These are phyloP conservation scores for Crithidia expoeki DNA, from an alignment of 208 protist genomes.

Conservation along the genomic window DNA sequence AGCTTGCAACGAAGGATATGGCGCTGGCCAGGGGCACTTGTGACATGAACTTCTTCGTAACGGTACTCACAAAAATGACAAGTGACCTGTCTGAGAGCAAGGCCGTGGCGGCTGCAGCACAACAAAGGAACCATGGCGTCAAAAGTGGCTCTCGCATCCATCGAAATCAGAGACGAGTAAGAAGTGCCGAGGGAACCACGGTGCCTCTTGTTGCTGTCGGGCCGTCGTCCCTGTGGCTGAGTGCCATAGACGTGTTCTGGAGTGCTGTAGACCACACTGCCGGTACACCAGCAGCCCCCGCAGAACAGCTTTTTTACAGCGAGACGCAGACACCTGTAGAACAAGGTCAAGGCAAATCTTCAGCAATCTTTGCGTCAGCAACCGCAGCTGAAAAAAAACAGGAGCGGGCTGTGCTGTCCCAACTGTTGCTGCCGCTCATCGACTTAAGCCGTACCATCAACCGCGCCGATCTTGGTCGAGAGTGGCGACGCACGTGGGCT, in stretches of 20 bases:
- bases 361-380: background rate
- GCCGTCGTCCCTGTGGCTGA: conserved; percentile 42
- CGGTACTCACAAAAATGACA: conserved; percentile 18
- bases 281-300: background rate
- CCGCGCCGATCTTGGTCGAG: conserved; percentile 46
- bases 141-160: background rate
- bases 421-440: conserved; percentile 58
- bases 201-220: background rate
- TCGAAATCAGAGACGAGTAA: background rate
- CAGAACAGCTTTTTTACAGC: background rate
- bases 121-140: background rate
- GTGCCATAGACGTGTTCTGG: conserved; percentile 70
- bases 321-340: background rate
- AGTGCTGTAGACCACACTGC: conserved; percentile 71
- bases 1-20: conserved; percentile 21
- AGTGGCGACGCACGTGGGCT: conserved; percentile 55
- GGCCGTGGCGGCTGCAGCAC: background rate
- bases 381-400: conserved; percentile 30
- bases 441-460: conserved; percentile 38
- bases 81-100: conserved; percentile 16
- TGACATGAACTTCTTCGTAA: conserved; percentile 27
- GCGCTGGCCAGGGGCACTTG: conserved; percentile 28
- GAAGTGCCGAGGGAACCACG: background rate
- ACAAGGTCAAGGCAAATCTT: background rate
- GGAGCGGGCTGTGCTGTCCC: conserved; percentile 55